Evolutionary conservation across 2,329 filamentous ascomycete species (phyloP), one percentile per base, ranked within the genome.

Genomic region (Fusarium drepaniforme): DNA sequence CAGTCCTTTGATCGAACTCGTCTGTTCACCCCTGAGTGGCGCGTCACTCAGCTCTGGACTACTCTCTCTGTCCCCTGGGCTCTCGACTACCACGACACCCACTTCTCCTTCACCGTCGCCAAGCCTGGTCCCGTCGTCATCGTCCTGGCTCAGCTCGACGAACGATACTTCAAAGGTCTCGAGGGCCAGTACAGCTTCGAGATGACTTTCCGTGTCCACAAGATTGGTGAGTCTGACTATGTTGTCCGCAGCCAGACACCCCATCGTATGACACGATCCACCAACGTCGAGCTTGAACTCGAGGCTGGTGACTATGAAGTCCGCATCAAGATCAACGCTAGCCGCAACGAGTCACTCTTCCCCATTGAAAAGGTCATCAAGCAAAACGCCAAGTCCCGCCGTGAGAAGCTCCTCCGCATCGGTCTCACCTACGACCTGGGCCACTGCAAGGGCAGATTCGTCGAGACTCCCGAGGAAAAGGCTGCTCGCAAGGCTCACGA

Each of bases 281-380:
- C 95, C 44, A 95, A 93, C 61, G 91, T 93, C 1, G 94, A 97
- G 81, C 87, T 97, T 11, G 87, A 92, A 40, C 89, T 97, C 30
- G 91, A 94, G 23, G 89, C 92, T 0, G 94, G 94, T 13, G 90
- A 89, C 51, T 97, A 97, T 82, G 90, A 90, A 8, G 90, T 97
- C 6, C 87, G 94, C 25, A 89, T 96, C 81, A 95, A 94, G 80
- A 88, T 97, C 68, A 91, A 92, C 9, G 93, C 93, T 2, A 88
- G 88, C 21, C 89, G 92, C n/a, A 80, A 87, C 30, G 83, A 88
- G 11, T 82, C 85, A 1, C 86, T 84, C 2, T 65, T 85, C 30
- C 84, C 85, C 1, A 89, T 93, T 18, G 92, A 95, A 72, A 89
- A 94, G 42, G 90, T 93, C 2, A 90, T 96, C 28, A 89, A 90